Conservation (phyloP, 495 filamentous ascomycete species). For the Daldinia bambusicola region DNA sequence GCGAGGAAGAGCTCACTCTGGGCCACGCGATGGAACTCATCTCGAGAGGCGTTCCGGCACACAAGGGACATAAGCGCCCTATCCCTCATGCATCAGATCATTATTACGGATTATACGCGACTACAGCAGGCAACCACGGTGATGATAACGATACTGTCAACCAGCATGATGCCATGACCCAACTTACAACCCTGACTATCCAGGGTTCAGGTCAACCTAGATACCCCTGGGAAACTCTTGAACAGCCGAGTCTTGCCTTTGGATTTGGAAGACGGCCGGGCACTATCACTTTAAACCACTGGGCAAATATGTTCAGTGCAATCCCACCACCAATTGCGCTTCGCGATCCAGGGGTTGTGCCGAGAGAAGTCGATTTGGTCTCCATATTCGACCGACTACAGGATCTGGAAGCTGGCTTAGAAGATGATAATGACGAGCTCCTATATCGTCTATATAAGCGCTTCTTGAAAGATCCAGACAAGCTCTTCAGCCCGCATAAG, state of each 20-base stretch:
- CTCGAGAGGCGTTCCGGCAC: constrained; percentile 57
- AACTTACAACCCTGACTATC: constrained; percentile 60
- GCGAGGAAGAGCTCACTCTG: constrained; percentile 55
- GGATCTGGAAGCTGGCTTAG: constrained; percentile 65
- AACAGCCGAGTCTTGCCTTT: constrained; percentile 71
- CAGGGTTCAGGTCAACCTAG: constrained; percentile 51
- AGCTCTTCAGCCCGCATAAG: constrained; percentile 59
- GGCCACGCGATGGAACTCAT: constrained; percentile 61
- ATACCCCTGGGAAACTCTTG: constrained; percentile 71
- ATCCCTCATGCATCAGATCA: constrained; percentile 61
- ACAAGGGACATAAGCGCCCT: constrained; percentile 57
- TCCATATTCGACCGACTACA: constrained; percentile 65
- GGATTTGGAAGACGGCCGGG: constrained; percentile 67
- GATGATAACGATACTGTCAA: constrained; percentile 58
- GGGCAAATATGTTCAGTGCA: constrained; percentile 62
- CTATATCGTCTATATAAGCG: constrained; percentile 65
- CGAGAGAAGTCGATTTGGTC: constrained; percentile 63
- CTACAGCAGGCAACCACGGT: constrained; percentile 56
- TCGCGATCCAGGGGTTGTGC: constrained; percentile 60
- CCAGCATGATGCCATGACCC: constrained; percentile 59
- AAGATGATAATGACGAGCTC: constrained; percentile 64
- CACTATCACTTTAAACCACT: constrained; percentile 70
- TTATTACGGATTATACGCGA: constrained; percentile 62
- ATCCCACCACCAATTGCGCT: constrained; percentile 59
- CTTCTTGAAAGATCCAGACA: constrained; percentile 64